Evolutionary conservation across 2,329 filamentous ascomycete genomes (phyloP), one percentile per base, ranked within the genome.

Genomic region (Alternaria triticina): DNA sequence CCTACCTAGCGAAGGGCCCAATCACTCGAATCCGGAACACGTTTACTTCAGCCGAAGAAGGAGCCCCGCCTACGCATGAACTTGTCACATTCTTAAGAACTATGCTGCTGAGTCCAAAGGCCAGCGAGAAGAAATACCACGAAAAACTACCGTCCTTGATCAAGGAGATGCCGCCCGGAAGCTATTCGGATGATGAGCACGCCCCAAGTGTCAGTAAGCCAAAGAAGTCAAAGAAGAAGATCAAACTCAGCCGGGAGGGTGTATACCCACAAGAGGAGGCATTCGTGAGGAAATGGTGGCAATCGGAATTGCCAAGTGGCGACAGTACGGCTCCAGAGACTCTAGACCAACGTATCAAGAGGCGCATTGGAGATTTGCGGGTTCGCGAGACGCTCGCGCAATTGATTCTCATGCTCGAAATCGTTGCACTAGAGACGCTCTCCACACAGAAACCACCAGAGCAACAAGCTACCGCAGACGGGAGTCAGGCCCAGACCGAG

Each of bases 1-100:
- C 92, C 61, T 96, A 94, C 78, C 94, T 95, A 79, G 90, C 90
- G 20, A 96, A 96, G 81, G 92, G 92, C 1, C 91, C 92, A 2
- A 82, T 96, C 20, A 92, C 92, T 47, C 86, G 91, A 70, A 90
- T 91, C 49, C 87, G 92, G 62, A 90, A 90, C 50, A 87, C 89
- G 13, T 93, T 93, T 66, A 87, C 89, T 61, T 80, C 88, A 13
- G 86, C 89, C 64, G 86, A 86, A 55, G 87, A 90, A 74, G 82
- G 86, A 7, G 86, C 84, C 22, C 80, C 90, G 20, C 84, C 89
- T 44, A 88, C 90, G 78, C 81, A 82, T 23, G 87, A 93, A 54
- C 82, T 94, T 17, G 84, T 91, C 9, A 82, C 85, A 0, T 94
- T 93, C 70, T 76, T 95, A n/a, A 88, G 90, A 70, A 85, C 85